Percentiles rank a stretch among this genome's conserved stretches.
Evolutionary conservation across 768 basidiomycete genomes (phyloP).

Genomic region (Kwoniella heveanensis): DNA sequence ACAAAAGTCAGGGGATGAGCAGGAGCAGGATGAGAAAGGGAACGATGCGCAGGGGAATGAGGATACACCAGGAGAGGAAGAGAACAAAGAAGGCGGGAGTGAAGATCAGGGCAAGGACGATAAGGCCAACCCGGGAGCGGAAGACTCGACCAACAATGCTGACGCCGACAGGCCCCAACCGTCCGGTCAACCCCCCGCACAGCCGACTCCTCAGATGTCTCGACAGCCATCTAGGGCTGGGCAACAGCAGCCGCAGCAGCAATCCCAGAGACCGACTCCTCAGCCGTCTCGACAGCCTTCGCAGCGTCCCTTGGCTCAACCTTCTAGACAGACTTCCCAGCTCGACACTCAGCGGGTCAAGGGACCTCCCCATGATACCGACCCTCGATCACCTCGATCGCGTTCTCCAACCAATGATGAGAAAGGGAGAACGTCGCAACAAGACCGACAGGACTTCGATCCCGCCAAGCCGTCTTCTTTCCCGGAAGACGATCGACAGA

Average conservation of each 20-base stretch:
- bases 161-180: background rate
- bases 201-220: background rate
- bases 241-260: background rate
- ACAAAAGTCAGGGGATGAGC: background rate
- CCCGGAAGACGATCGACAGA: slow-evolving; percentile 9
- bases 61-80: no score
- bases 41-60: background rate
- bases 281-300: background rate
- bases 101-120: no score
- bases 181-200: background rate
- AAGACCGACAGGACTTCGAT: slow-evolving; percentile 8
- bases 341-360: background rate
- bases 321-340: background rate
- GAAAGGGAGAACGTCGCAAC: background rate
- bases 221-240: background rate
- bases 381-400: background rate
- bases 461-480: slow-evolving; percentile 11
- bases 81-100: no score
- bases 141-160: no score
- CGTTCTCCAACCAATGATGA: background rate
- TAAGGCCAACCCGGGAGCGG: no score
- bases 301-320: background rate
- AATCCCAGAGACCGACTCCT: background rate
- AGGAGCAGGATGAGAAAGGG: background rate
- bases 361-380: background rate